These are phyloP conservation scores for Aspergillus unguis DNA, from an alignment of 2,329 filamentous ascomycete species.

Conservation along the genomic window DNA sequence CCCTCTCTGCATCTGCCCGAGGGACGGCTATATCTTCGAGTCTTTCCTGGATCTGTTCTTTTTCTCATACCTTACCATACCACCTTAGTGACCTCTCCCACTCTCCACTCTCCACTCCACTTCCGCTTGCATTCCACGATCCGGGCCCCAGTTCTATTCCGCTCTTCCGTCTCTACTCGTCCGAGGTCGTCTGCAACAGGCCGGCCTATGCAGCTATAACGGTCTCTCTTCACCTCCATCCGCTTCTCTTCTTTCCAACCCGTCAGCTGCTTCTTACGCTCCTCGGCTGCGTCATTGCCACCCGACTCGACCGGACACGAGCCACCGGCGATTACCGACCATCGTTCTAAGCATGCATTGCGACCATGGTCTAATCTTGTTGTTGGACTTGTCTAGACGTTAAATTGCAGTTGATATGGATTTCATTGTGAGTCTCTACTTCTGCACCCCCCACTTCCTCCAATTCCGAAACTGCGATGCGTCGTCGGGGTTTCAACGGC, in stretches of 20 bases:
- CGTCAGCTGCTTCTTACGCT: constrained; percentile 6
- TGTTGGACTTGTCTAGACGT: constrained; percentile 24
- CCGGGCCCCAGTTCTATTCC: constrained; percentile 3
- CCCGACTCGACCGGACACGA: constrained; percentile 4
- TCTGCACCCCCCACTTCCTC: constrained; percentile 4
- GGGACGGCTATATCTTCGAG: background rate
- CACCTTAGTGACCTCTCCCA: background rate
- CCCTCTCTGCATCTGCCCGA: background rate
- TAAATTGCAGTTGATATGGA: constrained; percentile 38
- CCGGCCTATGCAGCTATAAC: constrained; percentile 23
- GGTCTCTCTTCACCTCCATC: background rate
- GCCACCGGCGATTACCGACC: background rate
- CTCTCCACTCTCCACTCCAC: constrained; percentile 1
- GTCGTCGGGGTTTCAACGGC: too few relatives aligned
- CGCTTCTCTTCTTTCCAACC: background rate
- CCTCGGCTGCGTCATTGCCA: constrained; percentile 20
- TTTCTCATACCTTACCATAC: too few relatives aligned
- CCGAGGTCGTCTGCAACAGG: constrained; percentile 20
- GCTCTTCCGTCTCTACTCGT: constrained; percentile 7
- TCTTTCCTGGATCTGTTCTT: background rate
- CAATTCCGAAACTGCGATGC: background rate
- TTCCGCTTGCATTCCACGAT: background rate
- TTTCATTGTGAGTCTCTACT: constrained; percentile 41
- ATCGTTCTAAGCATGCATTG: constrained; percentile 30
- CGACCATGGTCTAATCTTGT: constrained; percentile 31